Base-by-base conservation (phyloP, 306 rosid genomes). In the Malus sylvestris region DNA sequence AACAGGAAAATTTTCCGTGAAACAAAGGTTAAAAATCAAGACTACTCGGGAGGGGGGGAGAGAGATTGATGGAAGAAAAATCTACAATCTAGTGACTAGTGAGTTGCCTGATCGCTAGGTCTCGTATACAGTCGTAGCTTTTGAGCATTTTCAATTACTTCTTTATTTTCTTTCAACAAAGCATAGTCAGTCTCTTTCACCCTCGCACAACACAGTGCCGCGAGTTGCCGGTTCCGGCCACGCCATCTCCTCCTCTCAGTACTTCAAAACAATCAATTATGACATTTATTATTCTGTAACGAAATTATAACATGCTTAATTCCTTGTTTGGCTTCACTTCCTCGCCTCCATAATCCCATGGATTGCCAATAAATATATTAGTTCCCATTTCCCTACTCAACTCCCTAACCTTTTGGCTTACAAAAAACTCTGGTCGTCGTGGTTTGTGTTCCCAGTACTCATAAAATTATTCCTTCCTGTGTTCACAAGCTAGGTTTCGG, bases 111-210 rank as follows among this genome's bases (percentile, higher is more conserved):
- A 78, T 78, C 76, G 75, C 51, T 65, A 79, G 81, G 80, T 61
- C 82, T 76, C 60, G 60, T 40, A 3, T 12, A 62, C 44, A 67
- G 70, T 49, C 70, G 12, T 68, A 60, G 83, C 81, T 73, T 83
- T 82, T 60, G 76, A 27, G 27, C 18, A 76, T 71, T 82, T 87
- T 81, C 80, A 84, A 78, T 79, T 78, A 64, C 61, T 82, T 84
- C 55, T 15, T 6, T 82, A 76, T 77, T 80, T 73, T 68, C 69
- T 62, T 70, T 16, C 69, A 73, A 74, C 71, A 80, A 87, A 87
- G 84, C 70, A 83, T 78, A 76, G 86, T 38, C 53, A 60, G 32
- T 61, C 45, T 85, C 88, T 85, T 84, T 89, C 95, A 88, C 8
- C 78, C 67, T 67, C 70, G 68, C 77, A 76, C 51, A 74, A 44